These are phyloP conservation scores for Hortiboletus campestris DNA, from an alignment of 768 basidiomycete genomes.

Conservation along the genomic window DNA sequence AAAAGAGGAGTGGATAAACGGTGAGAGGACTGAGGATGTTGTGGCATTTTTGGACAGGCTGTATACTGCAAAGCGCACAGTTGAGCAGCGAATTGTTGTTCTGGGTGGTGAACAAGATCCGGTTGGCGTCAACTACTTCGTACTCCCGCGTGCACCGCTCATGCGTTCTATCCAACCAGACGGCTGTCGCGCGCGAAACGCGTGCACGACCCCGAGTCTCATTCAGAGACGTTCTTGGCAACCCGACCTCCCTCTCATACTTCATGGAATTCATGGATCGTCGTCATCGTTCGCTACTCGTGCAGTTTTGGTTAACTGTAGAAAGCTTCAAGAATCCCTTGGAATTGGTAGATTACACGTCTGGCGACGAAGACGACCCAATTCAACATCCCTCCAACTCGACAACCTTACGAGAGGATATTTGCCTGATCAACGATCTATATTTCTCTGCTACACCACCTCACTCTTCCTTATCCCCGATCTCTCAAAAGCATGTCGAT, in stretches of 20 bases:
- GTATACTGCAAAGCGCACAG: slow-evolving; percentile 83
- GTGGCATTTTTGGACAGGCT: slow-evolving; percentile 86
- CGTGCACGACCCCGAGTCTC: slow-evolving; percentile 49
- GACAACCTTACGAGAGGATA: slow-evolving; percentile 77
- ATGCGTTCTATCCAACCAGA: slow-evolving; percentile 27
- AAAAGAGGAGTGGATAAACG: slow-evolving; percentile 86
- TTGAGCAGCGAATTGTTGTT: slow-evolving; percentile 80
- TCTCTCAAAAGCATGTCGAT: slow-evolving; percentile 69
- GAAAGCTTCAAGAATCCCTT: slow-evolving; percentile 98
- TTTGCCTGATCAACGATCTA: slow-evolving; percentile 82
- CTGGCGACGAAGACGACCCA: slow-evolving; percentile 61
- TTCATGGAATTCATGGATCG: slow-evolving; percentile 99
- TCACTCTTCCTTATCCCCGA: slow-evolving; percentile 57
- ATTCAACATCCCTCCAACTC: slow-evolving; percentile 56
- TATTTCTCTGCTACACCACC: slow-evolving; percentile 71
- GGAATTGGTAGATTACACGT: slow-evolving; percentile 67
- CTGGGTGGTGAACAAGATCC: slow-evolving; percentile 71
- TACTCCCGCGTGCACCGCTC: neutral
- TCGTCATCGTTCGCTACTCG: slow-evolving; percentile 73
- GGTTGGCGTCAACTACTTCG: slow-evolving; percentile 36
- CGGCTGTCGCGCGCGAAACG: slow-evolving; percentile 42
- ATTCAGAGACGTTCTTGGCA: slow-evolving; percentile 78
- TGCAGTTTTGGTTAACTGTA: slow-evolving; percentile 97
- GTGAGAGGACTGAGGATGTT: slow-evolving; percentile 79
- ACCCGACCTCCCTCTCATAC: slow-evolving; percentile 89